A percentile compares a stretch with the other conserved stretches of the same genome.
Evolutionary conservation across 2,329 filamentous ascomycete genomes (phyloP).

Genomic region (Fusarium sp.): DNA sequence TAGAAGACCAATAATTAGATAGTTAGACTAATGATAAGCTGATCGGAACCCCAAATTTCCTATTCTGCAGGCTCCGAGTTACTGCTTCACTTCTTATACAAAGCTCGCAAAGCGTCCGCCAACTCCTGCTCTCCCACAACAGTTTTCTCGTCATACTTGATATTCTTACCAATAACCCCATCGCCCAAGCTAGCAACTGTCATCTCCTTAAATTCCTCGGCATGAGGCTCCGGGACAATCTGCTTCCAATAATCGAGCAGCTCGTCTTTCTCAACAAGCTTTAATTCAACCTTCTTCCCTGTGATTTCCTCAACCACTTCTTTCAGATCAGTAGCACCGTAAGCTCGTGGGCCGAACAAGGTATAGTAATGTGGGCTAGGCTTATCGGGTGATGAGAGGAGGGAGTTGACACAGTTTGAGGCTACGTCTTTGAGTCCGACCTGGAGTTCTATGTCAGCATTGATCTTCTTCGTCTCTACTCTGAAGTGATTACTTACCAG

Average conservation of each 20-base stretch:
- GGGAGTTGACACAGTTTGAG: conserved; percentile 39
- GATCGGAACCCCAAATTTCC: no score
- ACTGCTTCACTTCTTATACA: conserved; percentile 10
- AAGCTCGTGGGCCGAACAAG: conserved; percentile 46
- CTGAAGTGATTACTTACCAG: conserved; percentile 37
- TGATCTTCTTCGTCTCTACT: background rate
- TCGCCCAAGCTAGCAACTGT: conserved; percentile 39
- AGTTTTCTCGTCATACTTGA: conserved; percentile 39
- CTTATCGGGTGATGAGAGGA: conserved; percentile 30
- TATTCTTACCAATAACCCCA: conserved; percentile 43
- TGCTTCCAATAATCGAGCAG: conserved; percentile 43
- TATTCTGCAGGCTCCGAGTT: no score
- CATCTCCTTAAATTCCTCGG: conserved; percentile 47
- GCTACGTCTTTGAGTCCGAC: conserved; percentile 48
- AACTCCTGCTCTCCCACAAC: conserved; percentile 44
- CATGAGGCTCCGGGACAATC: conserved; percentile 37
- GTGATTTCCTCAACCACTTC: conserved; percentile 43
- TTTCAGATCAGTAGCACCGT: conserved; percentile 47
- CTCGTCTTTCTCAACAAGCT: conserved; percentile 36
- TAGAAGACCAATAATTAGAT: no score
- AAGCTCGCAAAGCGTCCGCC: conserved; percentile 37
- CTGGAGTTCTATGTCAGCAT: conserved; percentile 23
- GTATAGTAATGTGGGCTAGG: conserved; percentile 37
- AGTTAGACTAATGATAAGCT: background rate
- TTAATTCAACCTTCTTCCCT: conserved; percentile 42